phyloP scores from a whole-genome alignment of 2,329 filamentous ascomycete genomes.

The Verticillium zaregamsianum region DNA sequence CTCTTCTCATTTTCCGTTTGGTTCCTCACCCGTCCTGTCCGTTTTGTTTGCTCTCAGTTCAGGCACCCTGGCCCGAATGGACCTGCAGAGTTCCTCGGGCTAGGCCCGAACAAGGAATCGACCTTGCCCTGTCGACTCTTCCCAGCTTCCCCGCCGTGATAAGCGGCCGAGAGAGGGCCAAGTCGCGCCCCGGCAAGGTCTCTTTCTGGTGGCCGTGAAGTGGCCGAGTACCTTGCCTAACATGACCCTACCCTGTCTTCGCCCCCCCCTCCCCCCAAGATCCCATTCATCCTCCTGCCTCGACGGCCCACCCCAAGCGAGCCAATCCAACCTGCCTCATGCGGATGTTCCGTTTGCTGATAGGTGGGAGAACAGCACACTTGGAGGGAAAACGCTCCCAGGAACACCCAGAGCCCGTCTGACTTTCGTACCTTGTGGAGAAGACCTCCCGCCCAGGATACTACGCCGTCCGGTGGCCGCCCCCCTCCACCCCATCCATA shows the following conservation, averaged over 20 bases:
- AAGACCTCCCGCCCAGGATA: neutral
- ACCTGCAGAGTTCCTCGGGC: neutral
- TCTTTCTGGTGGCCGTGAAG: neutral
- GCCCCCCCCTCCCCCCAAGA: neutral
- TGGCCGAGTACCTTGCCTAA: neutral
- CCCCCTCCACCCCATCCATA: neutral
- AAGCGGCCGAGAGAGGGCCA: neutral
- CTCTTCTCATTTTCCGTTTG: neutral
- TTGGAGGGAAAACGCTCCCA: neutral
- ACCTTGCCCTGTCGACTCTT: neutral
- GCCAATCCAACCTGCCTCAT: constrained; percentile 22
- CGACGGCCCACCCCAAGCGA: constrained; percentile 4
- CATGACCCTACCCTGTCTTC: neutral
- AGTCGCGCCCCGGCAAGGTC: neutral
- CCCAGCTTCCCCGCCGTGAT: neutral
- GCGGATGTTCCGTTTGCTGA: constrained; percentile 17
- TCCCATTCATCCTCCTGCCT: constrained; percentile 1
- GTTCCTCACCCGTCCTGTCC: neutral
- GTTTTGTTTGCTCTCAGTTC: neutral
- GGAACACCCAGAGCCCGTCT: neutral
- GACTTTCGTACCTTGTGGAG: constrained; percentile 1
- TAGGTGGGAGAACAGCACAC: constrained; percentile 18
- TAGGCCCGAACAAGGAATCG: neutral
- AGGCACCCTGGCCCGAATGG: neutral
- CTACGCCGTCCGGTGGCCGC: constrained; percentile 1